Evolutionary conservation across 73 alveolate genomes (phyloP), one percentile per base, ranked within the genome.

Genomic region (Tetrahymena malaccensis): DNA sequence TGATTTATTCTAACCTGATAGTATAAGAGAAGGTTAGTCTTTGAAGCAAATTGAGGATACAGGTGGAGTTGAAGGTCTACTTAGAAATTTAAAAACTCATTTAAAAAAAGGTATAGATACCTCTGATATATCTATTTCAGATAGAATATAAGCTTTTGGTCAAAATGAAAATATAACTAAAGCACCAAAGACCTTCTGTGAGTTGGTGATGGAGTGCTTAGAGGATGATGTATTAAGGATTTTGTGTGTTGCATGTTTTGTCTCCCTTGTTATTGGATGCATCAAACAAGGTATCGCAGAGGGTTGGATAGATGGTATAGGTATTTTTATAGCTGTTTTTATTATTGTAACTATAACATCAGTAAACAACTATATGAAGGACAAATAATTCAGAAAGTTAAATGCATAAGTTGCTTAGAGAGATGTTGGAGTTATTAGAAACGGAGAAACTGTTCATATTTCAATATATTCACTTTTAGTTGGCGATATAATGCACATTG

Each of bases 271-370:
- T 12, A 98, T 99, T 57, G 99, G 99, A 8, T 97, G 98, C 35
- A 96, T 98, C 95, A 98, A 98, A 95, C 99, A 99, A 96, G 99
- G 99, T 70, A 84, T 96, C 89, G 95, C 94, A 55, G 94, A 97
- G 85, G 99, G 99, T 37, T 99, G 99, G 99, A 98, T 98, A 93
- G 99, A 99, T 95, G 99, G 99, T 16, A 96, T 98, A 94, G 99
- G 99, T 27, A 98, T 99, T 43, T 98, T 98, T 95, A 94, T 97
- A 34, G 99, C 99, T 43, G 98, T 99, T 70, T 94, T 98, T 40
- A 98, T 99, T 43, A 99, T 99, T 34, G 99, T 98, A 22, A 85
- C 98, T 25, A 99, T 98, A 31, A 98, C 99, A 34, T 97, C 99
- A 34, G 98, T 98, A 70, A 98, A 98, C 97, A 97, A 98, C 96